Conservation (phyloP, 306 rosid genomes). For the Pterocarpus macrocarpus region DNA sequence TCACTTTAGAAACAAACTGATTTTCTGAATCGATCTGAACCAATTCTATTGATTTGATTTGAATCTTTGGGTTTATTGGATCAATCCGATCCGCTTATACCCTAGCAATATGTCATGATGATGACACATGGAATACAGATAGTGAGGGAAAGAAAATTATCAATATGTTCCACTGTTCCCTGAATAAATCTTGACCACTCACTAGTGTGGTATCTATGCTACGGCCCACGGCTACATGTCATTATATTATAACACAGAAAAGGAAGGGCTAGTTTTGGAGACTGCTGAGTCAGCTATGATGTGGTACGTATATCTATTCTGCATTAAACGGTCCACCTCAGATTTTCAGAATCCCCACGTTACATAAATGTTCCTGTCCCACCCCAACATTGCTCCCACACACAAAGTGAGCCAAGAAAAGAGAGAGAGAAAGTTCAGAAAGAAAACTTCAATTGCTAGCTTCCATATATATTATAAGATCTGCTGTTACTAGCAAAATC, state of each 20-base stretch:
- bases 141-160: no score
- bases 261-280: constrained; percentile 35
- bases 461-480: constrained; percentile 3
- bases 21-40: no score
- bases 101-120: no score
- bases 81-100: no score
- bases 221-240: background rate
- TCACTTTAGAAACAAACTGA: no score
- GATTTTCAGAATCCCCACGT: constrained; percentile 61
- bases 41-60: no score
- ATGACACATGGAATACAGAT: no score
- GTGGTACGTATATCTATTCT: constrained; percentile 35
- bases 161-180: no score
- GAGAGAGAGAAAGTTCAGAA: background rate
- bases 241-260: constrained; percentile 32
- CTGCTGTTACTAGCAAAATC: background rate
- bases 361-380: constrained; percentile 50
- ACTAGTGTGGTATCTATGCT: background rate
- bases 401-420: background rate
- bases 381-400: constrained; percentile 29
- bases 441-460: background rate
- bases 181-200: no score
- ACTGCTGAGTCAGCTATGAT: constrained; percentile 48
- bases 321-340: constrained; percentile 70
- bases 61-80: no score